Evolutionary conservation across 345 rosid genomes (phyloP), one percentile per base, ranked within the genome.

Genomic region (Pelargonium nanum): DNA sequence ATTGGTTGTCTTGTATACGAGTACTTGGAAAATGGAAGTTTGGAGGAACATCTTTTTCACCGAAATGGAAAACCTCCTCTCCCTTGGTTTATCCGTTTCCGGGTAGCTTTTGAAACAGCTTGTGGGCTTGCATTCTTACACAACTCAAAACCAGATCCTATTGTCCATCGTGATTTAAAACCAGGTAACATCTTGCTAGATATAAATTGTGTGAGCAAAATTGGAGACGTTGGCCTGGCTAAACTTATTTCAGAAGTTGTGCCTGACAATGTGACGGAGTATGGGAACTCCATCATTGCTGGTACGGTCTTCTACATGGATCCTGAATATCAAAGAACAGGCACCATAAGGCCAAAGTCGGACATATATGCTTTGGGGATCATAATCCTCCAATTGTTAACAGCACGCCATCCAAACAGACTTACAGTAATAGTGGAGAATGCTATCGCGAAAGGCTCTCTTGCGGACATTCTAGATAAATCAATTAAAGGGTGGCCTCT

Each of bases 151-250:
- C 96, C 97, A 1, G 89, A 81, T 24, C 90, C 97, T 10, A 69
- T 88, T 17, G 85, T 91, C 56, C 97, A 91, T 74, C 79, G 97
- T 5, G 96, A 91, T 66, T 77, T 88, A 65, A 91, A 91, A 65
- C 96, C 94, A 1, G 94, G 82, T 6, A 91, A 88, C 65, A 82
- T 88, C 58, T 75, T 91, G 74, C 56, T 88, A 59, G 96, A 80
- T 60, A 76, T 76, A 72, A 91, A 86, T 68, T 86, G 77, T 24
- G 87, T 79, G 53, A 81, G 94, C 84, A 88, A 88, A 76, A 86
- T 91, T 0, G 94, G 94, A 56, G 94, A 91, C 74, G 96, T 86
- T 55, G 94, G 96, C 53, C 81, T 86, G n/a, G 91, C 97, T 28
- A 91, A 86, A 72, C 81, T 91, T 72, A 68, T 91, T 66, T 64